These are phyloP conservation scores for Pythium periplocum DNA, from an alignment of 352 stramenopile genomes.

Conservation along the genomic window DNA sequence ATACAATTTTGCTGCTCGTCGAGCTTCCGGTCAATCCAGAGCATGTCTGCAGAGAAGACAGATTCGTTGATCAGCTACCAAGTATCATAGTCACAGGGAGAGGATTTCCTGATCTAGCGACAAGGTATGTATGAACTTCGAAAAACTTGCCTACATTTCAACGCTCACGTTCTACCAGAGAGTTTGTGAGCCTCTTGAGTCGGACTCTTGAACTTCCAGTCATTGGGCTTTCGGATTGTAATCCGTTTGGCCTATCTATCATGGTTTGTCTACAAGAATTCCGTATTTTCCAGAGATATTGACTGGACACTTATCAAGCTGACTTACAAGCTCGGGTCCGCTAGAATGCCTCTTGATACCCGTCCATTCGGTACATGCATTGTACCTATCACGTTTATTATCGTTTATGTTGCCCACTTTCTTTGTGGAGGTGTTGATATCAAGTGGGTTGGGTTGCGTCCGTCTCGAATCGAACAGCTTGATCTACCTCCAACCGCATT, in stretches of 20 bases:
- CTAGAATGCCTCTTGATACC: constrained; percentile 76
- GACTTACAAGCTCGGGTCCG: constrained; percentile 87
- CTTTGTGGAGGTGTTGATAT: constrained; percentile 58
- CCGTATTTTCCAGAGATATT: not conserved
- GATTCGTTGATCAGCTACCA: constrained; percentile 82
- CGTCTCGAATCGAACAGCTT: constrained; percentile 60
- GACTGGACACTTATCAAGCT: constrained; percentile 29
- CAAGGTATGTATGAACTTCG: constrained; percentile 33
- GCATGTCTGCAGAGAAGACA: constrained; percentile 49
- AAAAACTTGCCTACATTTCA: constrained; percentile 1
- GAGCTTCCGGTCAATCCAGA: not conserved
- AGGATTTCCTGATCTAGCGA: constrained; percentile 93
- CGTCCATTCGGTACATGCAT: constrained; percentile 37
- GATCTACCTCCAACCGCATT: constrained; percentile 43
- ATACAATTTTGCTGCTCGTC: constrained; percentile 17
- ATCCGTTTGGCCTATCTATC: constrained; percentile 92
- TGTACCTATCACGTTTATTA: constrained; percentile 1
- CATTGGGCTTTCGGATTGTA: constrained; percentile 91
- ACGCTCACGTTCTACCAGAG: constrained; percentile 22
- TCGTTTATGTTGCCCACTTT: not conserved
- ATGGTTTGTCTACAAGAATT: constrained; percentile 39
- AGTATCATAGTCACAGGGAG: constrained; percentile 92
- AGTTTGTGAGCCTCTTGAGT: constrained; percentile 82
- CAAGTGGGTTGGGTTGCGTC: constrained; percentile 90
- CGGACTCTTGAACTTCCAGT: constrained; percentile 79